These are phyloP conservation scores for Salvia sclarea DNA, from an alignment of 305 asterid species.

Conservation along the genomic window DNA sequence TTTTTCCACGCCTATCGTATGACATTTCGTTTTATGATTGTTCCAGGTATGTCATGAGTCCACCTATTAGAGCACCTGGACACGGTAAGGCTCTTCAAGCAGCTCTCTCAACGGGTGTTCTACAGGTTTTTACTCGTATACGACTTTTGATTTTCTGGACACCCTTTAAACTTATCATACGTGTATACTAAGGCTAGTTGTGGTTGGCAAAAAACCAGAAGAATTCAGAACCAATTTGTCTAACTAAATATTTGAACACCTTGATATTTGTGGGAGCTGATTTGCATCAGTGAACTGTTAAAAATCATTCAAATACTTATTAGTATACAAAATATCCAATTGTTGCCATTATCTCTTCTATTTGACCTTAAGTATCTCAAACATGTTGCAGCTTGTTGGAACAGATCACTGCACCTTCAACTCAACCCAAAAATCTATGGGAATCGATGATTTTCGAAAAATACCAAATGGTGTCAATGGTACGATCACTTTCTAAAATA, in stretches of 20 bases:
- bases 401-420: conserved; percentile 97
- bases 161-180: neutral
- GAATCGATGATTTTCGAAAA: conserved; percentile 87
- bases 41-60: conserved; percentile 93
- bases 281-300: neutral
- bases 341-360: neutral
- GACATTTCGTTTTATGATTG: conserved; percentile 10
- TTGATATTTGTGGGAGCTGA: neutral
- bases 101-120: conserved; percentile 84
- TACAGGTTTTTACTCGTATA: conserved; percentile 62
- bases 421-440: conserved; percentile 82
- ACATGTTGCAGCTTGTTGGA: conserved; percentile 82
- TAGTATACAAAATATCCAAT: neutral
- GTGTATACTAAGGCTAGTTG: neutral
- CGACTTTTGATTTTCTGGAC: neutral
- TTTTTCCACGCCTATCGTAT: conserved; percentile 3
- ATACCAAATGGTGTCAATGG: conserved; percentile 99
- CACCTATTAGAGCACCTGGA: conserved; percentile 91
- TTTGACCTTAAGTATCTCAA: conserved; percentile 24
- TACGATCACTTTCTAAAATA: conserved; percentile 32
- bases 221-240: neutral
- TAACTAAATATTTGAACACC: neutral
- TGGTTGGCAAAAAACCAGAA: neutral
- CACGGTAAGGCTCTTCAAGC: conserved; percentile 96
- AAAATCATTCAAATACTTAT: neutral